phyloP scores from a whole-genome alignment of 164 flowering plant species.

The Berberis vulgaris region DNA sequence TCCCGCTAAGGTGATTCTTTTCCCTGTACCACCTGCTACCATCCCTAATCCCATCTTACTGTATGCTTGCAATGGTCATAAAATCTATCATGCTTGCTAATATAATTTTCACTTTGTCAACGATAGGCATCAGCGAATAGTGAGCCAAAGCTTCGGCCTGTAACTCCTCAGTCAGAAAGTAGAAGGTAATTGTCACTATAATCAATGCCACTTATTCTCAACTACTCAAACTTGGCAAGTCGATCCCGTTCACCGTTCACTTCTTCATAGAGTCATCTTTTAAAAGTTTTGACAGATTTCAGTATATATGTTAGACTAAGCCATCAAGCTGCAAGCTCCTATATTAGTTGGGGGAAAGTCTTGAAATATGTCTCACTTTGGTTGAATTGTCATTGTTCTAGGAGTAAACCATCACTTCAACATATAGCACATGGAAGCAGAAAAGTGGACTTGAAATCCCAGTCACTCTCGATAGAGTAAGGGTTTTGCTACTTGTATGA shows the following conservation, averaged over 20 bases:
- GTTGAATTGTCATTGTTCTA: conserved; percentile 11
- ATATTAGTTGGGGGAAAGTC: neutral
- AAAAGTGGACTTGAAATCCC: conserved; percentile 21
- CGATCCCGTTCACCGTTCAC: no score
- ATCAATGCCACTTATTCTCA: neutral
- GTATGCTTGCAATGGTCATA: no score
- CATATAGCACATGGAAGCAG: conserved; percentile 23
- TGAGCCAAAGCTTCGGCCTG: conserved; percentile 25
- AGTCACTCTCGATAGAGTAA: conserved; percentile 30
- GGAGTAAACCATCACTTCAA: conserved; percentile 22
- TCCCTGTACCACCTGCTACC: neutral
- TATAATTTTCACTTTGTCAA: no score
- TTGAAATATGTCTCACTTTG: neutral
- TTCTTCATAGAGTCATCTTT: no score
- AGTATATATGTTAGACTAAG: no score
- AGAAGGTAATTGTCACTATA: conserved; percentile 28
- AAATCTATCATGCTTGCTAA: no score
- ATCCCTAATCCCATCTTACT: no score
- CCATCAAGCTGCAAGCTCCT: neutral
- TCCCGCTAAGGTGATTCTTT: conserved; percentile 24
- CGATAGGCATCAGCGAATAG: conserved; percentile 37
- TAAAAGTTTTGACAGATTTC: no score
- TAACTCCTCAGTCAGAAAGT: conserved; percentile 26
- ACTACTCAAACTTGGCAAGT: no score
- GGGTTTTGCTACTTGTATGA: conserved; percentile 1